A percentile compares a stretch with the other conserved stretches of the same genome.
phyloP scores from a whole-genome alignment of 1,284 basidiomycete genomes.

The Calocybe gambosa region DNA sequence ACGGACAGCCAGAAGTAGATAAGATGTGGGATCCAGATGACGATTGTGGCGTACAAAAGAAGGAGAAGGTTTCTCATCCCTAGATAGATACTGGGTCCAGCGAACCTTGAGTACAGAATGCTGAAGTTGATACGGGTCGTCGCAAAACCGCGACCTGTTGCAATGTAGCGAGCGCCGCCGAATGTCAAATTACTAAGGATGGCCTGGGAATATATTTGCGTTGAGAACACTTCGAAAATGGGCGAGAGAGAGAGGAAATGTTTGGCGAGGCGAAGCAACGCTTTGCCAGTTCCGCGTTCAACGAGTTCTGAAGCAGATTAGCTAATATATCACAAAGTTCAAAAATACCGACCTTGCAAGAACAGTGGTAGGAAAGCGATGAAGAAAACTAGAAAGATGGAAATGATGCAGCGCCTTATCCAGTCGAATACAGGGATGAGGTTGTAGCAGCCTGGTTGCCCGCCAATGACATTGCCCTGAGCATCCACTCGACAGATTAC shows the following conservation, averaged over 20 bases:
- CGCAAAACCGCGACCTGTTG: conserved; percentile 95
- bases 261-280: conserved; percentile 87
- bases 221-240: conserved; percentile 95
- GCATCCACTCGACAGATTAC: conserved; percentile 81
- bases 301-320: conserved; percentile 63
- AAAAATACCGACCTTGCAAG: conserved; percentile 68
- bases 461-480: conserved; percentile 70
- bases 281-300: conserved; percentile 90
- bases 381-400: conserved; percentile 96
- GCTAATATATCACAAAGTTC: not conserved
- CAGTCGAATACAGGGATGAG: conserved; percentile 92
- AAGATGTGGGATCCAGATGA: conserved; percentile 88
- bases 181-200: conserved; percentile 93
- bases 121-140: conserved; percentile 92
- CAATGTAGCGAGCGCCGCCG: conserved; percentile 95
- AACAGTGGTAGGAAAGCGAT: conserved; percentile 94
- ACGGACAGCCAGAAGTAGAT: conserved; percentile 98
- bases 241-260: conserved; percentile 94
- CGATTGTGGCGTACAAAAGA: conserved; percentile 83
- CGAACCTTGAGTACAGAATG: conserved; percentile 94
- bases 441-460: conserved; percentile 89
- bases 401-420: conserved; percentile 93
- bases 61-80: conserved; percentile 89
- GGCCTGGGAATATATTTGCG: conserved; percentile 94
- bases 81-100: conserved; percentile 97